Percentiles rank a stretch among this genome's conserved stretches.
phyloP scores from a whole-genome alignment of 2,329 filamentous ascomycete species.

The Diaporthe destruens region DNA sequence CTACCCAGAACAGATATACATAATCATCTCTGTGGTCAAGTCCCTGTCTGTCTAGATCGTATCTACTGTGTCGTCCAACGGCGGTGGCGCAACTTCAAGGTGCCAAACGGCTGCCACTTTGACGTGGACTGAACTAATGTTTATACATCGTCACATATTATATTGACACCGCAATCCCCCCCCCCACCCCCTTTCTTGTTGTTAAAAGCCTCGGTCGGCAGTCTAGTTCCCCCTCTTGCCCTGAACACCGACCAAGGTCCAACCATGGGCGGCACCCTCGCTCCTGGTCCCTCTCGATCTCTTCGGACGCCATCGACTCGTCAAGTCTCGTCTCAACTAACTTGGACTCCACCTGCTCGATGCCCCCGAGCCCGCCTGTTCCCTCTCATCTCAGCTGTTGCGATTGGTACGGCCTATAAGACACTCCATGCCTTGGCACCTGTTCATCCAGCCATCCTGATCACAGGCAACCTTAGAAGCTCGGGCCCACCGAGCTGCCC shows the following conservation, averaged over 20 bases:
- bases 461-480: constrained; percentile 27
- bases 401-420: constrained; percentile 23
- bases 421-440: constrained; percentile 16
- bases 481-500: constrained; percentile 13
- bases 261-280: neutral
- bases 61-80: neutral
- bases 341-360: neutral
- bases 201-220: constrained; percentile 7
- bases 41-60: neutral
- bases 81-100: constrained; percentile 14
- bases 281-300: neutral
- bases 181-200: neutral
- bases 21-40: neutral
- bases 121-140: neutral
- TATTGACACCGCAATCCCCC: neutral
- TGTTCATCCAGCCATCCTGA: neutral
- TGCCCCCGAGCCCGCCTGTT: neutral
- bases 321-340: neutral
- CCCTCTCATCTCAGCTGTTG: constrained; percentile 10
- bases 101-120: constrained; percentile 4
- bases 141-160: constrained; percentile 9
- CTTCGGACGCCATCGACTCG: neutral
- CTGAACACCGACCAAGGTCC: constrained; percentile 8
- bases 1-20: no score
- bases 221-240: neutral